Percentiles rank a stretch among this genome's conserved stretches.
phyloP scores from a whole-genome alignment of 2,329 filamentous ascomycete genomes.

The Ophiognomonia clavigignenti-juglandacearum region DNA sequence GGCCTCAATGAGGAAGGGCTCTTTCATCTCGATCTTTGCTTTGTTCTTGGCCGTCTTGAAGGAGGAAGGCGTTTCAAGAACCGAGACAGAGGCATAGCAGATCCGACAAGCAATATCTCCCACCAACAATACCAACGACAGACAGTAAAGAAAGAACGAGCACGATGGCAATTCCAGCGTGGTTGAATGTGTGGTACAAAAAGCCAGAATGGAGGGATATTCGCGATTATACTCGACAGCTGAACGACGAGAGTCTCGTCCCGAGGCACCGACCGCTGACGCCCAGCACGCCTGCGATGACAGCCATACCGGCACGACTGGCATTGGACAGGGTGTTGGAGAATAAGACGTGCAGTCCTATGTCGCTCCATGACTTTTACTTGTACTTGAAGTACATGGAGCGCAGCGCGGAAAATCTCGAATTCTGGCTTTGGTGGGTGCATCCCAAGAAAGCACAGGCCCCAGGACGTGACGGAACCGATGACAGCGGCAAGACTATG shows the following conservation, averaged over 20 bases:
- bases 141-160: neutral
- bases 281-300: constrained; percentile 25
- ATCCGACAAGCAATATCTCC: neutral
- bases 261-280: constrained; percentile 9
- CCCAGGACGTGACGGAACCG: no score
- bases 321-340: constrained; percentile 40
- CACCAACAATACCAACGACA: neutral
- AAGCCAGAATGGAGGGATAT: constrained; percentile 45
- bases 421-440: constrained; percentile 45
- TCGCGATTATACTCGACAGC: constrained; percentile 36
- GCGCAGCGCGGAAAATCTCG: constrained; percentile 43
- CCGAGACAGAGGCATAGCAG: neutral
- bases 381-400: constrained; percentile 48
- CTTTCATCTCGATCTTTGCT: neutral
- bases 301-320: constrained; percentile 33
- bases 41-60: neutral
- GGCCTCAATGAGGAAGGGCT: neutral
- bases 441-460: neutral
- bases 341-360: constrained; percentile 44
- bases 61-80: neutral
- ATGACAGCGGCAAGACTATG: neutral
- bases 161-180: constrained; percentile 27
- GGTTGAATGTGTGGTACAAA: constrained; percentile 36
- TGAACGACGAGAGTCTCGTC: constrained; percentile 22
- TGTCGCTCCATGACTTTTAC: constrained; percentile 46